Evolutionary conservation across 208 protist genomes (phyloP).

Genomic region (Acanthamoeba royreba): DNA sequence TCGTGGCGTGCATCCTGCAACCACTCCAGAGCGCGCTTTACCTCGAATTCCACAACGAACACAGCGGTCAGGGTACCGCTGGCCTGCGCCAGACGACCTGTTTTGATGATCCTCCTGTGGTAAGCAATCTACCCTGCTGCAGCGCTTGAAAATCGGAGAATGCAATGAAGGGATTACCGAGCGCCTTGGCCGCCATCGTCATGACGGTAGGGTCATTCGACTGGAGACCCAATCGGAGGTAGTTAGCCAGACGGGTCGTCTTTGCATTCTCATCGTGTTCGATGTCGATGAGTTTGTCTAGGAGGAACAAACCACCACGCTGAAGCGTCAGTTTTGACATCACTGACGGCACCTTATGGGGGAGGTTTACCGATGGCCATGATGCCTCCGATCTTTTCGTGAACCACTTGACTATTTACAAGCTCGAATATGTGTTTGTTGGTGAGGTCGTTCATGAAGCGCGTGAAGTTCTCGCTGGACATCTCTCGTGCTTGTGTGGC

Average conservation of each 20-base stretch:
- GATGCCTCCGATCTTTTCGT: constrained; percentile 82
- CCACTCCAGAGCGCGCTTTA: constrained; percentile 82
- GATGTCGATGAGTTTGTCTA: constrained; percentile 66
- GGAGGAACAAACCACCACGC: neutral
- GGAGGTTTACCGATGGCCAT: constrained; percentile 74
- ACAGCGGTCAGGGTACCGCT: constrained; percentile 81
- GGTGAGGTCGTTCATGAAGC: constrained; percentile 69
- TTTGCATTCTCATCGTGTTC: constrained; percentile 65
- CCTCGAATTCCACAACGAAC: constrained; percentile 82
- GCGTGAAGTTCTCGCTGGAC: constrained; percentile 68
- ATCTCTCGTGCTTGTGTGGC: constrained; percentile 60
- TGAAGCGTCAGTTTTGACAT: neutral
- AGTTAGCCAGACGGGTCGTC: constrained; percentile 77
- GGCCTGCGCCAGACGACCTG: constrained; percentile 69
- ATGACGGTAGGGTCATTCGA: constrained; percentile 73
- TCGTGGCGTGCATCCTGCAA: constrained; percentile 66
- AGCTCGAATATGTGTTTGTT: constrained; percentile 77
- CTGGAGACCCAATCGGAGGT: constrained; percentile 74
- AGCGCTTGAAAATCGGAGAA: neutral
- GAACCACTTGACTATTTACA: constrained; percentile 60
- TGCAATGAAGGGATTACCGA: constrained; percentile 54
- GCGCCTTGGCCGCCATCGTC: constrained; percentile 72
- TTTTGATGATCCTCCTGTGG: neutral
- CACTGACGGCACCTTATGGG: neutral
- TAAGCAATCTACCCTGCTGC: neutral